Evolutionary conservation across 2,329 filamentous ascomycete species (phyloP), one percentile per base, ranked within the genome.

Genomic region (Blumeria hordei): DNA sequence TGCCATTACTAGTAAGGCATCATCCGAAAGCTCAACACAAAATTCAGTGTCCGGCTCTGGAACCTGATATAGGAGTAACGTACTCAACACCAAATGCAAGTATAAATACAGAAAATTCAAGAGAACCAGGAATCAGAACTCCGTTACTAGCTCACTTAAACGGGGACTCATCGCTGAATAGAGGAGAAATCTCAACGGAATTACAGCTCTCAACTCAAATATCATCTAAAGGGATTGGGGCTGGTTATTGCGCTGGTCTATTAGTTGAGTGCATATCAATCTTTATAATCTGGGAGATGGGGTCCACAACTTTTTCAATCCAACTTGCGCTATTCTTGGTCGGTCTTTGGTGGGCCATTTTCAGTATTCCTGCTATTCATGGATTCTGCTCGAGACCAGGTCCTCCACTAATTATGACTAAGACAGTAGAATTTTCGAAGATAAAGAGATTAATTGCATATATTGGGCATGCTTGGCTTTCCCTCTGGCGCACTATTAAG

Each of bases 321-420:
- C 81, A 88, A 3, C 73, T 96, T 3, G 90, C 92, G 0, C 74
- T 98, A 9, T 88, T 93, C 66, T 69, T 88, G 56, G 81, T 96
- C 54, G 92, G 92, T 36, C 67, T 79, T 33, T 98, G 92, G 92
- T 98, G 92, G 92, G 79, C 88, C 47, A 57, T 84, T 36, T 96
- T 98, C 66, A 93, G 86, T 3, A 79, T 96, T 55, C 92, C 92
- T 0, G 81, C 87, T 0, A 86, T 85, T 1, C 68, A 93, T 62
- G 95, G 88, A 83, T 73, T 98, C 34, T 80, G 90, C 43, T 80
- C 88, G 3, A 78, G 92, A 54, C 92, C 92, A 1, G 92, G 92
- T 0, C 92, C 92, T 33, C 88, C 88, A 0, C 69, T 94, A 8
- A 72, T 74, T 34, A 56, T 59, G 11, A 53, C 56, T 11, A 58